phyloP scores from a whole-genome alignment of 352 stramenopile species.

The Blastocystis sp. region DNA sequence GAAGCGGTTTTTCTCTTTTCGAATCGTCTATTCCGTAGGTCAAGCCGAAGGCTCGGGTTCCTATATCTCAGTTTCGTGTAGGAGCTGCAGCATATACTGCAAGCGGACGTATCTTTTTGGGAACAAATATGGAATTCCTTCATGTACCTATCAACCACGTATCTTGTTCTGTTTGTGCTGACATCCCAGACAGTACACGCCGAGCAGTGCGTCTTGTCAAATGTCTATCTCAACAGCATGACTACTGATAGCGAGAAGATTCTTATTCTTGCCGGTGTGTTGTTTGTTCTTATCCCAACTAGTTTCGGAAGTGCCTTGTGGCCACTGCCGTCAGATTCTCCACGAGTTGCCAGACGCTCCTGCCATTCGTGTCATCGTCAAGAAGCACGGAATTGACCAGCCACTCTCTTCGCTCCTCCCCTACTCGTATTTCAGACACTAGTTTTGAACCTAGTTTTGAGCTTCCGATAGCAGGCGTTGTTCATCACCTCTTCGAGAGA shows the following conservation, averaged over 20 bases:
- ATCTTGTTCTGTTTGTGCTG: background rate
- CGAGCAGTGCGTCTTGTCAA: conserved; percentile 51
- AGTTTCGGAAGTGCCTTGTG: conserved; percentile 53
- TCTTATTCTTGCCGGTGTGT: conserved; percentile 2
- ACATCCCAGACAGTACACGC: conserved; percentile 27
- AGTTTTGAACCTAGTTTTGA: background rate
- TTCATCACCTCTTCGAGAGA: conserved; percentile 53
- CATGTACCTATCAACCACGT: conserved; percentile 47
- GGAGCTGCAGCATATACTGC: conserved; percentile 27
- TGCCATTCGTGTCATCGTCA: conserved; percentile 33
- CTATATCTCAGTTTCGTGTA: conserved; percentile 42
- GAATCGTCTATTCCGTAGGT: background rate
- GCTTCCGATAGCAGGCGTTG: conserved; percentile 23
- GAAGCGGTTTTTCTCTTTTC: background rate
- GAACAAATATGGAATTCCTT: conserved; percentile 57
- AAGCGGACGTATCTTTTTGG: conserved; percentile 43
- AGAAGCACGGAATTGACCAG: conserved; percentile 25
- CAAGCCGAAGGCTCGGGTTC: background rate
- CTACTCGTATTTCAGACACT: background rate
- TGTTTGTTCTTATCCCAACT: background rate
- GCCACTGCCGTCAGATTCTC: conserved; percentile 52
- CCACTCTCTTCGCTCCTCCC: background rate
- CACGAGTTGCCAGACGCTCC: conserved; percentile 4
- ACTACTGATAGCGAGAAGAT: background rate
- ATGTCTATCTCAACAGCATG: conserved; percentile 2